A percentile compares a stretch with the other conserved stretches of the same genome.
Conservation (phyloP, 441 rosid species). For the Euphorbia celastroides region DNA sequence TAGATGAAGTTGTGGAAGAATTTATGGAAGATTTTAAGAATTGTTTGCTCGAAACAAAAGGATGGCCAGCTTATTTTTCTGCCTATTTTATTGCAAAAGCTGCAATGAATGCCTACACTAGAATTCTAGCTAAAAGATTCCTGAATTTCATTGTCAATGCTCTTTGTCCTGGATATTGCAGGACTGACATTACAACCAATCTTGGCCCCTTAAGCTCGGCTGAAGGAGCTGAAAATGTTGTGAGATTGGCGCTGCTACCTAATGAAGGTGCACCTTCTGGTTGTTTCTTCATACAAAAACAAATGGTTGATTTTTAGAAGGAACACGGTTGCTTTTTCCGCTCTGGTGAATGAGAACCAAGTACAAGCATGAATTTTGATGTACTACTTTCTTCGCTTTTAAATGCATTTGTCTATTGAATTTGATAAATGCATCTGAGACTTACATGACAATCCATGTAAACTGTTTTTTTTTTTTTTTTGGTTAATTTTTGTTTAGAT, state of each 20-base stretch:
- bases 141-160: constrained; percentile 27
- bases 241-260: constrained; percentile 42
- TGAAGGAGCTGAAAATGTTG: constrained; percentile 49
- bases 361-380: no score
- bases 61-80: constrained; percentile 40
- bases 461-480: no score
- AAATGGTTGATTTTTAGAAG: constrained; percentile 33
- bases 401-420: no score
- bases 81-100: constrained; percentile 47
- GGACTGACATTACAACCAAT: constrained; percentile 40
- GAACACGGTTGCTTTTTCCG: background rate
- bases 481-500: no score
- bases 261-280: constrained; percentile 44
- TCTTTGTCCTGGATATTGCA: constrained; percentile 49
- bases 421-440: no score
- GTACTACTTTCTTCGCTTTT: no score
- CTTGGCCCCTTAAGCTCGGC: constrained; percentile 32
- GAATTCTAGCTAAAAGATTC: constrained; percentile 40
- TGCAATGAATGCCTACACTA: constrained; percentile 46
- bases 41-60: constrained; percentile 35
- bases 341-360: no score
- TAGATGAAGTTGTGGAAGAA: constrained; percentile 40
- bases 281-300: constrained; percentile 29
- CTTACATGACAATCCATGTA: no score
- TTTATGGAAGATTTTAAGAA: constrained; percentile 44